Evolutionary conservation across 2,329 filamentous ascomycete genomes (phyloP), one percentile per base, ranked within the genome.

Genomic region (Aspergillus amoenus): DNA sequence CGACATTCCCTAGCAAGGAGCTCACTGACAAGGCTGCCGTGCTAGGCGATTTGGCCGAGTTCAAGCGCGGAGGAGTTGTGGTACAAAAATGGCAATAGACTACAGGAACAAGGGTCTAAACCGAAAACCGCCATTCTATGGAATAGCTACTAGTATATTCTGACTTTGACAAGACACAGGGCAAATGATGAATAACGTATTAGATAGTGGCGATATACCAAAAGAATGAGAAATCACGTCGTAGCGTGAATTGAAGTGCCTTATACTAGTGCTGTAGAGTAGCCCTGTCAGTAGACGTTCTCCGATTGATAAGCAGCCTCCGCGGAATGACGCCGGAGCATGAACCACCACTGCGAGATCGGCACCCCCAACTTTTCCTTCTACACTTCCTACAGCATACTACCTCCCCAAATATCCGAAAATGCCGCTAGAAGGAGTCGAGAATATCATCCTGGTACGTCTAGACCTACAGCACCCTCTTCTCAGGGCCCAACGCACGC

Each of bases 1-100:
- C 85, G 5, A 88, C 85, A 0, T 88, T 88, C 68, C 85, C 85
- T 0, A 85, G 79, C 56, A 86, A 82, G 63, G 84, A 88, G 66
- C 72, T 88, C 40, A 80, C 72, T 15, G 84, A 88, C 64, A 82
- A 83, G 71, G 66, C 70, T 5, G 68, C 70, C 22, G 69, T 70
- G 8, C 69, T 81, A 24, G 78, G 76, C 2, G 79, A 81, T 17
- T 65, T 81, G 48, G 64, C 78, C 5, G 79, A 81, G 43, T 80
- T 81, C 64, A 81, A 80, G 66, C 72, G 79, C 22, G 79, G 79
- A 50, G 79, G 79, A 27, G 78, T 80, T 21, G 74, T 81, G 39
- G 77, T 81, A 17, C 79, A 81, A 67, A 81, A 80, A 63, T 81
- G 78, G 78, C 69, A 67, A 66, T 74, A 62, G 56, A 46, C 18